A percentile compares a stretch with the other conserved stretches of the same genome.
These are phyloP conservation scores for Eucalyptus regnans DNA, from an alignment of 345 rosid species.

Conservation along the genomic window DNA sequence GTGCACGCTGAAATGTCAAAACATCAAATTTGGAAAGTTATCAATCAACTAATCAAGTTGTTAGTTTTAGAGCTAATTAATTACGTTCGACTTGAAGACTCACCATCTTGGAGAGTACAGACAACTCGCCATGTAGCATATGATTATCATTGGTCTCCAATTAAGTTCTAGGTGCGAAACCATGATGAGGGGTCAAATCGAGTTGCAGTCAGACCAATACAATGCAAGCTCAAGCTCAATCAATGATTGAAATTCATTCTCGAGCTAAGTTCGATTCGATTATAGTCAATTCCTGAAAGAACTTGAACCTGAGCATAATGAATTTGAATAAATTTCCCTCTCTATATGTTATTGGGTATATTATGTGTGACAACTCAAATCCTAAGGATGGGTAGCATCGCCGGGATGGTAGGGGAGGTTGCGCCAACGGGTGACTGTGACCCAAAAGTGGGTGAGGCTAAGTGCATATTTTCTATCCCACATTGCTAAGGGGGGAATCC, in stretches of 20 bases:
- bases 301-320: not conserved
- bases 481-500: no score
- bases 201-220: not conserved
- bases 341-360: not conserved
- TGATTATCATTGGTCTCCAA: not conserved
- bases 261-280: not conserved
- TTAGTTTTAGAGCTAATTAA: not conserved
- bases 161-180: not conserved
- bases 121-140: not conserved
- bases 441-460: no score
- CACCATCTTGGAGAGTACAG: not conserved
- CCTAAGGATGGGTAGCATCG: no score
- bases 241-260: not conserved
- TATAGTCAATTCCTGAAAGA: fast-evolving
- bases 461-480: fast-evolving
- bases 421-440: fast-evolving
- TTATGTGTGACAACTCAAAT: not conserved
- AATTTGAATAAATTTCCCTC: not conserved
- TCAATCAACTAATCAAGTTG: not conserved
- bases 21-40: not conserved
- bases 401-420: fast-evolving
- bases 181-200: not conserved
- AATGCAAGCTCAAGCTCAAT: not conserved
- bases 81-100: not conserved
- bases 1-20: not conserved